phyloP scores from a whole-genome alignment of 176 grass and related monocot genomes.

The Oropetium thomaeum region DNA sequence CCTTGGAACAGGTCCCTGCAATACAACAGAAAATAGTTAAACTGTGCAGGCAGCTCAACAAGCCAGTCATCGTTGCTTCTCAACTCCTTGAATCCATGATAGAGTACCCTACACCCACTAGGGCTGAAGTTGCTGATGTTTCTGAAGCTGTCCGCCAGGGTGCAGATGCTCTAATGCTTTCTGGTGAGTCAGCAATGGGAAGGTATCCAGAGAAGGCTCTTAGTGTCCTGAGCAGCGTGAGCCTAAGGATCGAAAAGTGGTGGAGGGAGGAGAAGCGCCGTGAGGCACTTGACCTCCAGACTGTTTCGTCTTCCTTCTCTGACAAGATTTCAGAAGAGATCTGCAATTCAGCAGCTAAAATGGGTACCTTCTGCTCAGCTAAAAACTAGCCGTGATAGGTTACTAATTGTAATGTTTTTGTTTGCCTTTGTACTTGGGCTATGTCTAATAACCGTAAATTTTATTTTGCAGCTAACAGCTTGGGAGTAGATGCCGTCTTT shows the following conservation, averaged over 20 bases:
- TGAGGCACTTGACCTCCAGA: constrained; percentile 66
- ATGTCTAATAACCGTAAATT: constrained; percentile 11
- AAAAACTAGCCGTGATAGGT: too few relatives aligned
- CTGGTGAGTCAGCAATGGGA: constrained; percentile 98
- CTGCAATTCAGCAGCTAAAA: constrained; percentile 97
- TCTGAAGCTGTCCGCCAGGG: constrained; percentile 92
- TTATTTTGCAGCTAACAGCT: constrained; percentile 67
- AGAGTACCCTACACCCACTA: constrained; percentile 87
- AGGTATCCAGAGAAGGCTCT: constrained; percentile 88
- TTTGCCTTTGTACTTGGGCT: not conserved
- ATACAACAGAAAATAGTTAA: constrained; percentile 89
- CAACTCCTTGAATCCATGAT: constrained; percentile 98
- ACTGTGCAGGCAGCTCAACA: constrained; percentile 92
- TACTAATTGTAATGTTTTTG: not conserved
- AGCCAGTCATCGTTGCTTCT: constrained; percentile 93
- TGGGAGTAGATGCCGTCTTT: constrained; percentile 88
- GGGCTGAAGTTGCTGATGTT: constrained; percentile 95
- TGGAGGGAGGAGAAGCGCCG: constrained; percentile 92
- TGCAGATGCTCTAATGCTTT: constrained; percentile 93
- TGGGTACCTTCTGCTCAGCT: constrained; percentile 47
- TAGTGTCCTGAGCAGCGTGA: constrained; percentile 81
- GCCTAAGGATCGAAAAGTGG: constrained; percentile 89
- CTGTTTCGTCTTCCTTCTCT: constrained; percentile 78
- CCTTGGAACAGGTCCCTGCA: constrained; percentile 87
- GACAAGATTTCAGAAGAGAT: constrained; percentile 92